Evolutionary conservation across 768 basidiomycete species (phyloP).

Genomic region (Gloeophyllum trabeum): DNA sequence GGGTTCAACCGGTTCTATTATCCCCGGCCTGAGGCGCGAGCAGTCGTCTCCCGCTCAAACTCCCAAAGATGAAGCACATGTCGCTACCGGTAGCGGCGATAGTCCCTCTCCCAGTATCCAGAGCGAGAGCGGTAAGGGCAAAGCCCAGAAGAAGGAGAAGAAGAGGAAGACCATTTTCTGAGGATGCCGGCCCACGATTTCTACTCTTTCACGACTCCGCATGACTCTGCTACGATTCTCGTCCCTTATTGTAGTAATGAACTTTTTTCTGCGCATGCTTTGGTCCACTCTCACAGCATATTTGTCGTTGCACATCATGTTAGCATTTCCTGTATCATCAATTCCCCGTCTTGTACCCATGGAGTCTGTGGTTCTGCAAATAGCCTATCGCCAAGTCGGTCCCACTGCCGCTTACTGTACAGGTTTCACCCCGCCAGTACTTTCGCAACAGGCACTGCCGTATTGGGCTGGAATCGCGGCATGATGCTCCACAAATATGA

Average conservation of each 20-base stretch:
- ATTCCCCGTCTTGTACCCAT: constrained; percentile 7
- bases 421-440: too few species aligned
- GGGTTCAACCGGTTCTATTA: constrained; percentile 33
- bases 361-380: too few species aligned
- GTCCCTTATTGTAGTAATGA: constrained; percentile 12
- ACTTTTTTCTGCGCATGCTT: neutral
- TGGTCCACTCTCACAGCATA: neutral
- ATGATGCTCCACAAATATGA: too few species aligned
- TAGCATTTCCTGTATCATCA: constrained; percentile 10
- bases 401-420: too few species aligned
- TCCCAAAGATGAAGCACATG: neutral
- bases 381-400: too few species aligned
- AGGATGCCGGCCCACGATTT: constrained; percentile 2
- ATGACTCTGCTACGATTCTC: neutral
- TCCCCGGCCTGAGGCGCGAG: constrained; percentile 43
- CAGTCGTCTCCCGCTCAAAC: constrained; percentile 26
- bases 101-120: constrained; percentile 46
- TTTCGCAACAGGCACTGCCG: too few species aligned
- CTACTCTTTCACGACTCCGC: neutral
- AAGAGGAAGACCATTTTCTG: constrained; percentile 40
- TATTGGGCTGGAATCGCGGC: too few species aligned
- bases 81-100: constrained; percentile 20
- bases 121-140: constrained; percentile 37
- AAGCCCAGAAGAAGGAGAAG: constrained; percentile 33
- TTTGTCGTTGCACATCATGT: neutral